These are phyloP conservation scores for Pezicula radicicola DNA, from an alignment of 2,329 filamentous ascomycete genomes.

Conservation along the genomic window DNA sequence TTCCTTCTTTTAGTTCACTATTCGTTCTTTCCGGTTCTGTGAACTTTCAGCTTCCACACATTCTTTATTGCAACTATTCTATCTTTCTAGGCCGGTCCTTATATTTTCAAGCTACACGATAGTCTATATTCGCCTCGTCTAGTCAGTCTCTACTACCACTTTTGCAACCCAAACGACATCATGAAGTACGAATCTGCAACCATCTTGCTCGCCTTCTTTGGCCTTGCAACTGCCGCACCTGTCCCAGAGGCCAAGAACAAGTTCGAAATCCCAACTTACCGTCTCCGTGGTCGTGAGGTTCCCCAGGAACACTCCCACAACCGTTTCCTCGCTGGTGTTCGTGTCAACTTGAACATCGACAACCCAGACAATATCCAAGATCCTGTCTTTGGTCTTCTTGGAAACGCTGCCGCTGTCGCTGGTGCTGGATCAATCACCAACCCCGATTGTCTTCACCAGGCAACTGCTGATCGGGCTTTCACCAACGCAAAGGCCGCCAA, in stretches of 20 bases:
- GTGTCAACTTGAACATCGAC: constrained; percentile 40
- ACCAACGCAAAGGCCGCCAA: constrained; percentile 55
- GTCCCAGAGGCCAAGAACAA: constrained; percentile 18
- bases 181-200: constrained; percentile 30
- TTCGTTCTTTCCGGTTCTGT: constrained; percentile 30
- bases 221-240: constrained; percentile 26
- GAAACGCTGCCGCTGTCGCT: constrained; percentile 44
- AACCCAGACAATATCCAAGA: constrained; percentile 47
- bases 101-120: constrained; percentile 10
- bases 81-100: constrained; percentile 26
- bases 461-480: constrained; percentile 56
- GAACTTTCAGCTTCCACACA: constrained; percentile 27
- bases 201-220: constrained; percentile 25
- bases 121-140: constrained; percentile 9
- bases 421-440: constrained; percentile 48
- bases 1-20: constrained; percentile 22
- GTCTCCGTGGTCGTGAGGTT: constrained; percentile 42
- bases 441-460: constrained; percentile 57
- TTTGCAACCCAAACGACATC: constrained; percentile 17
- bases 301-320: constrained; percentile 56
- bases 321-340: constrained; percentile 42
- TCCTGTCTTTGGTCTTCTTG: constrained; percentile 49
- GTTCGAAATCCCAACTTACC: constrained; percentile 24
- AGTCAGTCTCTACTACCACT: constrained; percentile 4
- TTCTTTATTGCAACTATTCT: constrained; percentile 21